Evolutionary conservation across 1,139 yeast genomes (phyloP).

Genomic region (Yamadazyma sp.): DNA sequence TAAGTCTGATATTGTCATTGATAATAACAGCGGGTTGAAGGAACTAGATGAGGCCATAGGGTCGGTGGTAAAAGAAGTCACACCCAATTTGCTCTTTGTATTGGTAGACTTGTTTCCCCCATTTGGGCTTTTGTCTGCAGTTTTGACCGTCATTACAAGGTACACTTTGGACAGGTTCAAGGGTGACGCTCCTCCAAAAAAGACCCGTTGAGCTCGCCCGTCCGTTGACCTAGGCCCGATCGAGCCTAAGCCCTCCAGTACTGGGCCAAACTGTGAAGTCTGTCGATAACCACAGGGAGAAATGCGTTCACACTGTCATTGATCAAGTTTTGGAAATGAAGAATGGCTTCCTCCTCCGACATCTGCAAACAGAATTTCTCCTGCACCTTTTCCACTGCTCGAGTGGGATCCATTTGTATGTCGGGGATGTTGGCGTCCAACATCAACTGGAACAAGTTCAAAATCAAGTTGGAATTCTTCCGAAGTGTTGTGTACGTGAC

Average conservation of each 20-base stretch:
- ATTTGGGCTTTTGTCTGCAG: slow-evolving; percentile 35
- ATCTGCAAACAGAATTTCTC: slow-evolving; percentile 92
- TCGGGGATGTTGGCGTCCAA: slow-evolving; percentile 91
- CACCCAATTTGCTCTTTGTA: slow-evolving; percentile 56
- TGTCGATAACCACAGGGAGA: slow-evolving; percentile 90
- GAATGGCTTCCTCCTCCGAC: slow-evolving; percentile 93
- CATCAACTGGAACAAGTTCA: slow-evolving; percentile 92
- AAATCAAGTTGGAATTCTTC: slow-evolving; percentile 83
- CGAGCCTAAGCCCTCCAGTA: slow-evolving; percentile 91
- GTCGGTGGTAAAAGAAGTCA: slow-evolving; percentile 39
- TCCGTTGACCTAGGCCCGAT: too few relatives aligned
- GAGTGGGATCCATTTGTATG: slow-evolving; percentile 69
- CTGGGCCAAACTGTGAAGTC: slow-evolving; percentile 93
- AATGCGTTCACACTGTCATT: slow-evolving; percentile 93
- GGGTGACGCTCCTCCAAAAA: slow-evolving; percentile 9
- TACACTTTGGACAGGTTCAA: slow-evolving; percentile 23
- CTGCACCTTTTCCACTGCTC: slow-evolving; percentile 84
- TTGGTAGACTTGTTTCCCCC: slow-evolving; percentile 65
- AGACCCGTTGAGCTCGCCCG: too few relatives aligned
- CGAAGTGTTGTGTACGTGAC: slow-evolving; percentile 90
- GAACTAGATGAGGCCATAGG: slow-evolving; percentile 52
- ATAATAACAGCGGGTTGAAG: slow-evolving; percentile 57
- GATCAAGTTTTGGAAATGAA: slow-evolving; percentile 90
- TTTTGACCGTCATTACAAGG: slow-evolving; percentile 23
- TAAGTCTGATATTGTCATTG: slow-evolving; percentile 66